Conservation (phyloP, 192 early-diverging fungal genomes). For the Chytriomyces sp. region DNA sequence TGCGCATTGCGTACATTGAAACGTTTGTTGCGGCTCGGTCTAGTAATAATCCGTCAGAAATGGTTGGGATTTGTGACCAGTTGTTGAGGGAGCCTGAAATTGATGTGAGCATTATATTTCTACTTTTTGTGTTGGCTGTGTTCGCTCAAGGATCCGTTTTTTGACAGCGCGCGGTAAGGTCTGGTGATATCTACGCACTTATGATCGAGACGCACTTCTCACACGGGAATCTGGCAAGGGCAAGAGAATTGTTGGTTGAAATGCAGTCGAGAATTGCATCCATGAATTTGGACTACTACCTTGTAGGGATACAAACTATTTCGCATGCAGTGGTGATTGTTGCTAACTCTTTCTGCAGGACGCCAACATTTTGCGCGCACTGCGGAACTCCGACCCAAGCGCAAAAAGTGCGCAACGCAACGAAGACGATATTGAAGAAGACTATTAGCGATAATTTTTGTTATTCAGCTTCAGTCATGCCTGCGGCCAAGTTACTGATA, state of each 20-base stretch:
- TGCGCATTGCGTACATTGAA: conserved; percentile 40
- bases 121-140: neutral
- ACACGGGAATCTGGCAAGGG: conserved; percentile 46
- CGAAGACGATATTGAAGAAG: conserved; percentile 35
- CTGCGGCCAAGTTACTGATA: no score
- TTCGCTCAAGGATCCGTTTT: neutral
- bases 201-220: conserved; percentile 53
- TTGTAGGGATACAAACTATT: neutral
- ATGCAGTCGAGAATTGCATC: conserved; percentile 39
- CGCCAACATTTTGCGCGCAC: conserved; percentile 30
- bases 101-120: conserved; percentile 43
- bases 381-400: conserved; percentile 20
- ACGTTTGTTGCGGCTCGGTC: conserved; percentile 50
- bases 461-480: neutral
- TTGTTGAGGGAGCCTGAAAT: conserved; percentile 51
- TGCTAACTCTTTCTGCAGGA: neutral
- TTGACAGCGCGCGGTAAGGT: conserved; percentile 46
- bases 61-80: conserved; percentile 50
- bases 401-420: neutral
- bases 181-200: conserved; percentile 62
- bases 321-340: neutral
- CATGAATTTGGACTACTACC: conserved; percentile 50
- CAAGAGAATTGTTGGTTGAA: conserved; percentile 38
- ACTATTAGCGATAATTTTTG: conserved; percentile 18
- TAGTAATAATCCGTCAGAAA: conserved; percentile 43